Conservation (phyloP, 129 eudicot species). For the Pulicaria dysenterica region DNA sequence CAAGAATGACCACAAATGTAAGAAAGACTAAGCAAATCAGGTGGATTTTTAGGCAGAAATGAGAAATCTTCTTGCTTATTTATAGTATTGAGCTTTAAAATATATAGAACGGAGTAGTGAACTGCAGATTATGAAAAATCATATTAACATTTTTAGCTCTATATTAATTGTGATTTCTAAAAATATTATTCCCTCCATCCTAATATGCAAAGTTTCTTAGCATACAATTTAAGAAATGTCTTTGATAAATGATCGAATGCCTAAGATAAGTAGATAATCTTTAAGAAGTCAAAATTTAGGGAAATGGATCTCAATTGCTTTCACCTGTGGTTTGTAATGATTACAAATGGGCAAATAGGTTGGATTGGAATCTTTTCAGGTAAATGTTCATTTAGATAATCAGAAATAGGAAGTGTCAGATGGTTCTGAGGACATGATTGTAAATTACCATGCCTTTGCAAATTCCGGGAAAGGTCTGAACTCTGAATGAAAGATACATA, state of each 20-base stretch:
- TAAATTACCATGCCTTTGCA: slow-evolving; percentile 1
- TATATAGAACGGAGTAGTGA: neutral
- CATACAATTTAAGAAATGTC: too few relatives aligned
- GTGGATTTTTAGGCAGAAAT: too few relatives aligned
- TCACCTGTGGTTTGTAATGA: neutral
- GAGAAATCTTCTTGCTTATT: neutral
- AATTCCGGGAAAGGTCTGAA: neutral
- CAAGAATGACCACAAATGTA: neutral
- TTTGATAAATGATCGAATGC: too few relatives aligned
- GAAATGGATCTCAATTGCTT: neutral
- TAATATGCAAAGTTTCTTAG: too few relatives aligned
- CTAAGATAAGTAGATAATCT: too few relatives aligned
- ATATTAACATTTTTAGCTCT: neutral
- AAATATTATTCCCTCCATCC: too few relatives aligned
- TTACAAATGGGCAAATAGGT: slow-evolving; percentile 2
- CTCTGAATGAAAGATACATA: neutral
- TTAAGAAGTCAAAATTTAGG: neutral
- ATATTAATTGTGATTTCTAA: too few relatives aligned
- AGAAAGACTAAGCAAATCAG: neutral
- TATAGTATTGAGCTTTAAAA: neutral
- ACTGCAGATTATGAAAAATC: neutral
- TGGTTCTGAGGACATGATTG: neutral
- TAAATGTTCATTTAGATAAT: neutral
- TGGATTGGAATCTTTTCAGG: neutral
- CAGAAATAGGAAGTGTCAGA: neutral